A percentile compares a stretch with the other conserved stretches of the same genome.
Conservation (phyloP, 2,329 filamentous ascomycete genomes). For the Blumeria hordei region DNA sequence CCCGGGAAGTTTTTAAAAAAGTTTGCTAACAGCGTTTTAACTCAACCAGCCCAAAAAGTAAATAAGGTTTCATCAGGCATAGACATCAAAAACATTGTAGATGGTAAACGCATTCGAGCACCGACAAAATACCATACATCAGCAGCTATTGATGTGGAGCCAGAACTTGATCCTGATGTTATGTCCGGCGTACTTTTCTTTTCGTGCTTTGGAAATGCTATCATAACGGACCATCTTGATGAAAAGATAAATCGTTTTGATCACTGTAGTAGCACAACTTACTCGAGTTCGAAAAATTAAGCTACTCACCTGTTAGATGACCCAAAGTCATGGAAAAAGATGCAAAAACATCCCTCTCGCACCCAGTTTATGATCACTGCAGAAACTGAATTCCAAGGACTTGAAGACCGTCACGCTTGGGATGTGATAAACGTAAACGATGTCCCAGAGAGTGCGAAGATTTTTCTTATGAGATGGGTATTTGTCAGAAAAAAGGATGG, state of each 20-base stretch:
- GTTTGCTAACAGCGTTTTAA: background rate
- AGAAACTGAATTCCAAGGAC: background rate
- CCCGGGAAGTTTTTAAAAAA: background rate
- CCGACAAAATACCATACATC: background rate
- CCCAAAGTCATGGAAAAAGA: background rate
- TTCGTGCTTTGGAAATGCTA: background rate
- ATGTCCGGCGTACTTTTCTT: background rate
- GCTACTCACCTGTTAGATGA: background rate
- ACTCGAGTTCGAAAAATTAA: background rate
- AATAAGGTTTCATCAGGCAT: background rate
- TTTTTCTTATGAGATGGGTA: constrained; percentile 1
- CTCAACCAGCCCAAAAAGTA: background rate
- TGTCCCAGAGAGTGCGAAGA: background rate
- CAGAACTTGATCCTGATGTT: background rate
- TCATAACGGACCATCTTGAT: background rate
- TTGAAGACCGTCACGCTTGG: background rate
- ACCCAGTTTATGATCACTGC: background rate
- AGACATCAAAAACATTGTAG: background rate
- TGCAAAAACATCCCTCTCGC: background rate
- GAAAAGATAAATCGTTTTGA: background rate
- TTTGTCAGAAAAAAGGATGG: constrained; percentile 1
- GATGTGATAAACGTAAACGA: constrained; percentile 1
- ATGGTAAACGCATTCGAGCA: background rate
- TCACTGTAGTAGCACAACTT: background rate
- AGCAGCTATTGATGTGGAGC: background rate